Percentiles rank a stretch among this genome's conserved stretches.
Evolutionary conservation across 2,329 filamentous ascomycete genomes (phyloP).

Genomic region (Massarina eburnea): DNA sequence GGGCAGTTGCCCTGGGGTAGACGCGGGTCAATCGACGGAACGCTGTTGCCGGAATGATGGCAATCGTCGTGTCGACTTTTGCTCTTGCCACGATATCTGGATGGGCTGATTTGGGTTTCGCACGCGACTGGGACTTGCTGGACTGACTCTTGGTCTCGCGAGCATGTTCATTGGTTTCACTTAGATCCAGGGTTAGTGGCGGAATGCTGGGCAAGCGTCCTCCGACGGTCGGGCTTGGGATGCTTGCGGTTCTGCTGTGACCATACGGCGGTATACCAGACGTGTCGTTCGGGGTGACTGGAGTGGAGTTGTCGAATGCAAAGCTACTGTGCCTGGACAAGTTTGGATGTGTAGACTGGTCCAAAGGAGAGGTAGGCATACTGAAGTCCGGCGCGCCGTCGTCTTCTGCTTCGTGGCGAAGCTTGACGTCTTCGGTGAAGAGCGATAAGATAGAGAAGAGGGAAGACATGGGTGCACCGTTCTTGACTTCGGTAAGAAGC

Average conservation of each 20-base stretch:
- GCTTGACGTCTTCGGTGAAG: constrained; percentile 90
- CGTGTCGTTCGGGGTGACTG: constrained; percentile 30
- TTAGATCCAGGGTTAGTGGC: constrained; percentile 68
- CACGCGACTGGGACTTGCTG: constrained; percentile 27
- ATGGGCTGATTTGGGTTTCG: constrained; percentile 73
- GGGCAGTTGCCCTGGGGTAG: constrained; percentile 93
- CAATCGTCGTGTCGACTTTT: constrained; percentile 95
- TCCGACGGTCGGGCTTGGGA: constrained; percentile 39
- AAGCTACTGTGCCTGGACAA: constrained; percentile 32
- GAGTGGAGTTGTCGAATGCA: constrained; percentile 34
- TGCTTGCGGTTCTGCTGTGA: constrained; percentile 32
- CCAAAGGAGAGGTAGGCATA: constrained; percentile 28
- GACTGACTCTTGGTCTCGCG: constrained; percentile 14
- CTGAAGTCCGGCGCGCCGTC: constrained; percentile 44
- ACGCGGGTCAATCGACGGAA: constrained; percentile 90
- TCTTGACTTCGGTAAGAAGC: constrained; percentile 93
- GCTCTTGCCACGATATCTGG: constrained; percentile 97
- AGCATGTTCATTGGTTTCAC: constrained; percentile 25
- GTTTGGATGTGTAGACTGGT: constrained; percentile 18
- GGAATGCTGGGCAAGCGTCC: constrained; percentile 63
- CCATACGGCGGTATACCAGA: constrained; percentile 17
- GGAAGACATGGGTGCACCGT: constrained; percentile 97
- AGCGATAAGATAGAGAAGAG: constrained; percentile 95
- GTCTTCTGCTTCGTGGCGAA: constrained; percentile 70
- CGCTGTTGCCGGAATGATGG: constrained; percentile 94